Evolutionary conservation across 2,329 filamentous ascomycete species (phyloP), one percentile per base, ranked within the genome.

Genomic region (Pseudogymnoascus sp.): DNA sequence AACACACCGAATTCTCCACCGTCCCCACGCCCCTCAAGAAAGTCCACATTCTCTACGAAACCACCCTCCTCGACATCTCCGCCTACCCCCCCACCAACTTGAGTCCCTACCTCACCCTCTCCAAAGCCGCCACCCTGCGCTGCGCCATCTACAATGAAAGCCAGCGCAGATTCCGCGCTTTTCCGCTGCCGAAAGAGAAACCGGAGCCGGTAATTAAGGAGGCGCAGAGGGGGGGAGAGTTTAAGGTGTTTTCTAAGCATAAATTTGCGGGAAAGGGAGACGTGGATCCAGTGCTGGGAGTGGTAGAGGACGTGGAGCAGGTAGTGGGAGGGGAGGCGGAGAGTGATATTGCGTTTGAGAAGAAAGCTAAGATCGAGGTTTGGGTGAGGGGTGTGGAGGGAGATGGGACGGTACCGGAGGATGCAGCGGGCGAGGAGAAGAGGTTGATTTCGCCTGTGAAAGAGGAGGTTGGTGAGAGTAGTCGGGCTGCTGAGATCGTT

Each of bases 1-100:
- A 62, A 1, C 19, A 61, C 4, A 65, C 62, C 5, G 65, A 70
- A 8, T 64, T 65, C 36, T 52, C 65, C 12, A 55, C 69, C 25
- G 58, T 65, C 8, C 42, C 71, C 11, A 67, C 63, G n/a, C 58
- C 49, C 14, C 60, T 69, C 9, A 55, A 23, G 8, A 62, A 65
- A 45, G 60, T 71, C n/a, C 67, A 66, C 58, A 66, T 64, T 36
- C 62, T 66, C 14, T 66, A 69, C 36, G 64, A 70, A 45, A 71
- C 66, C 16, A 73, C 70, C 12, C 49, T 73, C 1, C 41, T 72
- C 12, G 67, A 69, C 7, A 49, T 62, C 25, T 41, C 49, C n/a
- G 41, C 38, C 35, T 61, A 33, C 23, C 30, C 23, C 2, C 23
- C 9, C 30, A 33, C 23, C 11, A 28, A n/a, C 9, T 5, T 36